phyloP scores from a whole-genome alignment of 345 rosid genomes.

The Linum trigynum region DNA sequence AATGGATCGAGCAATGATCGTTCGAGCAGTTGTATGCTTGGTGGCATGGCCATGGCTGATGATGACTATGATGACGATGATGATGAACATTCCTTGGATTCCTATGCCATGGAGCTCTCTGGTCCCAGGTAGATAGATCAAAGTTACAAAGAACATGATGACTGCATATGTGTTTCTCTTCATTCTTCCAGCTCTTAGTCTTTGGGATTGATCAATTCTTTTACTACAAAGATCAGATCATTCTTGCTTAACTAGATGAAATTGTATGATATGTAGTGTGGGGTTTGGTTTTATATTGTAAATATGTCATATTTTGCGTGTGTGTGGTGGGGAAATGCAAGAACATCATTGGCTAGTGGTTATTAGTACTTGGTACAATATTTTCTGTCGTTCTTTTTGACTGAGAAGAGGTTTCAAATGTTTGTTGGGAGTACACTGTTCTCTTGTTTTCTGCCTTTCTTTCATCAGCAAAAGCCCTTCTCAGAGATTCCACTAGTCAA shows the following conservation, averaged over 20 bases:
- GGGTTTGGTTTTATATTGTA: background rate
- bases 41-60: conserved; percentile 29
- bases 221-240: background rate
- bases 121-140: conserved; percentile 54
- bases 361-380: no score
- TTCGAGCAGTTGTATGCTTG: conserved; percentile 37
- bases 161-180: background rate
- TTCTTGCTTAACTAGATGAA: background rate
- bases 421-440: no score
- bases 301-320: no score
- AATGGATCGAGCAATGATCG: conserved; percentile 24
- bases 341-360: no score
- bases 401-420: no score
- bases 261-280: background rate
- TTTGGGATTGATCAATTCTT: background rate
- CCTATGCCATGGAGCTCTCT: conserved; percentile 90
- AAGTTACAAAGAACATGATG: background rate
- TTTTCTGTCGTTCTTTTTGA: no score
- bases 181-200: no score
- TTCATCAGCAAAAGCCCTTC: no score
- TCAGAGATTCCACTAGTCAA: no score
- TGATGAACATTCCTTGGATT: conserved; percentile 61
- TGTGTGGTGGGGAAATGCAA: no score
- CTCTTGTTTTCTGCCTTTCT: no score
- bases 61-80: conserved; percentile 37